phyloP scores from a whole-genome alignment of 2,329 filamentous ascomycete species.

The Biscogniauxia mediterranea region DNA sequence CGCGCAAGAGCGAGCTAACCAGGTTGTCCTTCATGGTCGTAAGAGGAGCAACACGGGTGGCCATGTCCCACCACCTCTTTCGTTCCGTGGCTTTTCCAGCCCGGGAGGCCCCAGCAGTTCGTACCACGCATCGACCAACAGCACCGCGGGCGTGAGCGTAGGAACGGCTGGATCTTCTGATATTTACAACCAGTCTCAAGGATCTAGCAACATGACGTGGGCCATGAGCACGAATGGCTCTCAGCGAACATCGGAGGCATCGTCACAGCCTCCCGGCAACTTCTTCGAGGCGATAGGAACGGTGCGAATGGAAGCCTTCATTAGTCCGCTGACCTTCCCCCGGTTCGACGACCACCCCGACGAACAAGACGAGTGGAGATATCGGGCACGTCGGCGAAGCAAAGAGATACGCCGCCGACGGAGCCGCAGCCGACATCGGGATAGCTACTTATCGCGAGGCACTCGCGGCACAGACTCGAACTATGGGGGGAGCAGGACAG shows the following conservation, averaged over 20 bases:
- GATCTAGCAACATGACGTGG: slow-evolving; percentile 44
- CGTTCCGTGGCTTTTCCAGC: slow-evolving; percentile 77
- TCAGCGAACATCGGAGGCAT: slow-evolving; percentile 55
- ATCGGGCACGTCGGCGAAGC: slow-evolving; percentile 49
- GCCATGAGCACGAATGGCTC: slow-evolving; percentile 44
- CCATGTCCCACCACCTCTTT: slow-evolving; percentile 65
- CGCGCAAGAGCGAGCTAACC: slow-evolving; percentile 43
- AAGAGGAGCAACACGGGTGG: slow-evolving; percentile 90
- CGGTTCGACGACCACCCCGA: slow-evolving; percentile 47
- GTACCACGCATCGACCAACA: slow-evolving; percentile 50
- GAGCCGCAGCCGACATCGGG: slow-evolving; percentile 54
- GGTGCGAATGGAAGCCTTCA: slow-evolving; percentile 96
- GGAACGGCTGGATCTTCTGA: slow-evolving; percentile 61
- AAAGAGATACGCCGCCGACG: slow-evolving; percentile 53
- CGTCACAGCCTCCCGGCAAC: slow-evolving; percentile 49
- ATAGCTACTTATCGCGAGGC: slow-evolving; percentile 48
- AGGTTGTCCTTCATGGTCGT: slow-evolving; percentile 62
- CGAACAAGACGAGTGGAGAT: slow-evolving; percentile 50
- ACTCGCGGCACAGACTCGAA: slow-evolving; percentile 48
- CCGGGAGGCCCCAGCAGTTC: slow-evolving; percentile 41
- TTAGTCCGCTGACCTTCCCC: slow-evolving; percentile 59
- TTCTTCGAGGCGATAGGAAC: slow-evolving; percentile 90
- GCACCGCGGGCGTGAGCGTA: slow-evolving; percentile 56
- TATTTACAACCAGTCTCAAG: slow-evolving; percentile 52
- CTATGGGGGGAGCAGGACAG: slow-evolving; percentile 45